Evolutionary conservation across 805 yeast species (phyloP).

Genomic region (Cephaloascus albidus): DNA sequence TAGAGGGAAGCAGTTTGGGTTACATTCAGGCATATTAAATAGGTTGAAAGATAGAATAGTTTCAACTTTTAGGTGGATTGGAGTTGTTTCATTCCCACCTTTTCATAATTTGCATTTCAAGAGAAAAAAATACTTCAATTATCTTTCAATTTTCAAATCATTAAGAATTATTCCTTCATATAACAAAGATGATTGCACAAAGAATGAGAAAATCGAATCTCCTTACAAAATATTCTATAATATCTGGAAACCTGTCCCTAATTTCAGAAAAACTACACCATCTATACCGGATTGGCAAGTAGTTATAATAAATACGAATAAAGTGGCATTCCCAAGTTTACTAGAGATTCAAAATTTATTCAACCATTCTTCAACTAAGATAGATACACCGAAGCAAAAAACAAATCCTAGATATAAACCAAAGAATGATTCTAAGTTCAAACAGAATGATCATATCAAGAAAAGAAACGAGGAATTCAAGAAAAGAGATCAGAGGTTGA

Average conservation of each 20-base stretch:
- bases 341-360: conserved; percentile 28
- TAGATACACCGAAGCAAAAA: background rate
- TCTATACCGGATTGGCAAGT: conserved; percentile 71
- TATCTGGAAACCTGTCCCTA: conserved; percentile 78
- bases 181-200: conserved; percentile 6
- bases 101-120: background rate
- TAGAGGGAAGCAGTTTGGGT: no score
- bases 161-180: conserved; percentile 11
- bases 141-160: conserved; percentile 12
- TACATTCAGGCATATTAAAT: background rate
- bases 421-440: background rate
- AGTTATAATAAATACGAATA: conserved; percentile 41
- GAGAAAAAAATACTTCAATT: conserved; percentile 16
- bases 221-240: conserved; percentile 37
- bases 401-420: background rate
- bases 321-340: conserved; percentile 35
- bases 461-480: conserved; percentile 16
- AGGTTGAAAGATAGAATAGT: background rate
- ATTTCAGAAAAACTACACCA: conserved; percentile 63
- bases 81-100: background rate
- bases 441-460: conserved; percentile 5
- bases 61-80: background rate
- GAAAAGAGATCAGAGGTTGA: conserved; percentile 30
- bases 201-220: conserved; percentile 2
- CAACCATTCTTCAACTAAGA: conserved; percentile 1